These are phyloP conservation scores for Blastobotrys malaysiensis DNA, from an alignment of 1,139 yeast species.

Conservation along the genomic window DNA sequence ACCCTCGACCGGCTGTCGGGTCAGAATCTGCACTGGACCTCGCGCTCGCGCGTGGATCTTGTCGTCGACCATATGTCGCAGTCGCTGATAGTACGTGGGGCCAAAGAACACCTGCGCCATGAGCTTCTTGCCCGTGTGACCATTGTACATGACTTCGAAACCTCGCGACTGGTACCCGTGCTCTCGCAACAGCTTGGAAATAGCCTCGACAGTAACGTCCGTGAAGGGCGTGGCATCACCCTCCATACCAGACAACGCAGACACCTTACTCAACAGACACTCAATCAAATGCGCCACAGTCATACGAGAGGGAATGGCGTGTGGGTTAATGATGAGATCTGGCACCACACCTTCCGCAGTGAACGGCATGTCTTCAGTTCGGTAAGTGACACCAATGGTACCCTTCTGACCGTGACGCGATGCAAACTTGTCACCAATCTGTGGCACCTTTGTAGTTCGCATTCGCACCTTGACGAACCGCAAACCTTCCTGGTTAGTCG, in stretches of 20 bases:
- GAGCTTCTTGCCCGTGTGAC: constrained; percentile 95
- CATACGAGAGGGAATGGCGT: constrained; percentile 99
- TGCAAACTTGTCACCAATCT: constrained; percentile 98
- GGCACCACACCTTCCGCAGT: constrained; percentile 96
- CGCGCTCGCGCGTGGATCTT: constrained; percentile 99
- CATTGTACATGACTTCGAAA: constrained; percentile 96
- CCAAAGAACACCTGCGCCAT: constrained; percentile 99
- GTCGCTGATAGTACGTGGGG: constrained; percentile 96
- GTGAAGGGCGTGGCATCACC: constrained; percentile 99
- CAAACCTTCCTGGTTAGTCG: constrained; percentile 97
- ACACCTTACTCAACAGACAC: constrained; percentile 91
- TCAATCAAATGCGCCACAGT: constrained; percentile 99
- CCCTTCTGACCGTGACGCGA: constrained; percentile 99
- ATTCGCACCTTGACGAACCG: constrained; percentile 96
- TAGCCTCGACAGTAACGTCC: constrained; percentile 95
- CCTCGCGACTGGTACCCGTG: constrained; percentile 98
- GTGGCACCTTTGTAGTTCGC: constrained; percentile 98
- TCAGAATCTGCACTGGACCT: constrained; percentile 97
- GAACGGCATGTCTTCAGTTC: constrained; percentile 99
- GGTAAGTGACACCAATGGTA: constrained; percentile 97
- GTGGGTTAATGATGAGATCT: constrained; percentile 95
- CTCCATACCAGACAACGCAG: constrained; percentile 90
- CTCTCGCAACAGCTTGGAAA: constrained; percentile 83
- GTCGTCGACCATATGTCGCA: constrained; percentile 99
- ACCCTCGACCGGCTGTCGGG: constrained; percentile 99